Evolutionary conservation across 805 yeast genomes (phyloP), one percentile per base, ranked within the genome.

Genomic region (Suhomyces pyralidae): DNA sequence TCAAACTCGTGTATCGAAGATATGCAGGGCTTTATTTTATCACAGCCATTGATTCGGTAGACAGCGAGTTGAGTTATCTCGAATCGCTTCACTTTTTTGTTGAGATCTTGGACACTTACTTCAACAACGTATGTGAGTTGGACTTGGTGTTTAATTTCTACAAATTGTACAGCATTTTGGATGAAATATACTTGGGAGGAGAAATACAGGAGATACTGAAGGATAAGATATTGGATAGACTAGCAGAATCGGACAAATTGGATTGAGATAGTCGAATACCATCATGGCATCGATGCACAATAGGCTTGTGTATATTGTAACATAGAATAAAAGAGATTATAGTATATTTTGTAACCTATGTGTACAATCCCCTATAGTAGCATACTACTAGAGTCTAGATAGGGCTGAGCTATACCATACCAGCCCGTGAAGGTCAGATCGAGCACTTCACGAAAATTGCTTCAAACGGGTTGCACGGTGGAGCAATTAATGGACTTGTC

Each of bases 21-120:
- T 93, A 93, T 64, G 97, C 97, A 3, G 98, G 98, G 6, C 72
- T 93, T 10, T 93, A 84, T 67, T 91, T 94, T 66, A 83, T 91
- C n/a, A 80, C 88, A 55, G 88, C 96, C 49, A 81, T 92, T 7
- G 97, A 89, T 59, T 65, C 79, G n/a, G 70, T 72, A 9, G 97
- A 91, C 64, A 90, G 88, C 62, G 97, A 91, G 63, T 79, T 94
- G 53, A 81, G 85, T 50, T 88, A 87, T 61, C 72, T 94, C 49
- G 96, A 94, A 55, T 83, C 88, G 25, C 83, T 93, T 38, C 98
- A 93, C 64, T 74, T 92, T 50, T 82, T 93, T 56, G 97, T 93
- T 17, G 97, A 94, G 69, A 83, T 90, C 7, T 73, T 93, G 51
- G 98, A 93, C 67, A 77, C 84, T 10, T 90, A 85, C 66, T 93